Evolutionary conservation across 2,329 filamentous ascomycete species (phyloP).

Genomic region (Diaporthe sp.): DNA sequence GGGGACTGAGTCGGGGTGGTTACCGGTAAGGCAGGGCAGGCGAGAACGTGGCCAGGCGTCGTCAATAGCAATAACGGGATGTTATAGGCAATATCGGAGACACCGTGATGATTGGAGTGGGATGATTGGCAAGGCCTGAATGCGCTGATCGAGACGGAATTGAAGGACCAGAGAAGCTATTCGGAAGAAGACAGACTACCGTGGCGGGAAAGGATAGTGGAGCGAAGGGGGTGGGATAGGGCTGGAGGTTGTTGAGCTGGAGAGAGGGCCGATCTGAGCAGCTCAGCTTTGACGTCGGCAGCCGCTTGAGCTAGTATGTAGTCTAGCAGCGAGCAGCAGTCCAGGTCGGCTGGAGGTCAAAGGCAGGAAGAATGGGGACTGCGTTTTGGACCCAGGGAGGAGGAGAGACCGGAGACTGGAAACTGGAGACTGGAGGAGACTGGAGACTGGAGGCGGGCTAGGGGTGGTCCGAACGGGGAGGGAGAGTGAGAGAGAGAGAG

Average conservation of each 20-base stretch:
- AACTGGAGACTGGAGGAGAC: slow-evolving; percentile 11
- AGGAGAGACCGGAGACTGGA: slow-evolving; percentile 19
- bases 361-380: not conserved
- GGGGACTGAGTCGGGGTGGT: slow-evolving; percentile 29
- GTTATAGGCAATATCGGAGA: slow-evolving; percentile 40
- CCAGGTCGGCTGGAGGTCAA: slow-evolving; percentile 8
- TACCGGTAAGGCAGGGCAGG: slow-evolving; percentile 21
- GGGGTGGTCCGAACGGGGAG: not conserved
- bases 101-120: slow-evolving; percentile 38
- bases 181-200: slow-evolving; percentile 25
- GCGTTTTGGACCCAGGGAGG: not conserved
- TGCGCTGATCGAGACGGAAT: slow-evolving; percentile 29
- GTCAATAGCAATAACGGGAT: slow-evolving; percentile 37
- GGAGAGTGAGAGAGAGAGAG: too few species aligned
- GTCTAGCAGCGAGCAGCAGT: not conserved
- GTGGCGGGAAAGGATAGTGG: slow-evolving; percentile 22
- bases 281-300: slow-evolving; percentile 29
- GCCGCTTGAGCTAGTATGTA: slow-evolving; percentile 12
- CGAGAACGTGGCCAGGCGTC: slow-evolving; percentile 20
- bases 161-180: slow-evolving; percentile 32
- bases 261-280: slow-evolving; percentile 25
- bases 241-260: slow-evolving; percentile 29
- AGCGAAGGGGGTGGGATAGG: slow-evolving; percentile 20
- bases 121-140: slow-evolving; percentile 32
- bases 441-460: slow-evolving; percentile 18